A percentile compares a stretch with the other conserved stretches of the same genome.
These are phyloP conservation scores for Epichloe aotearoae DNA, from an alignment of 2,329 filamentous ascomycete species.

Conservation along the genomic window DNA sequence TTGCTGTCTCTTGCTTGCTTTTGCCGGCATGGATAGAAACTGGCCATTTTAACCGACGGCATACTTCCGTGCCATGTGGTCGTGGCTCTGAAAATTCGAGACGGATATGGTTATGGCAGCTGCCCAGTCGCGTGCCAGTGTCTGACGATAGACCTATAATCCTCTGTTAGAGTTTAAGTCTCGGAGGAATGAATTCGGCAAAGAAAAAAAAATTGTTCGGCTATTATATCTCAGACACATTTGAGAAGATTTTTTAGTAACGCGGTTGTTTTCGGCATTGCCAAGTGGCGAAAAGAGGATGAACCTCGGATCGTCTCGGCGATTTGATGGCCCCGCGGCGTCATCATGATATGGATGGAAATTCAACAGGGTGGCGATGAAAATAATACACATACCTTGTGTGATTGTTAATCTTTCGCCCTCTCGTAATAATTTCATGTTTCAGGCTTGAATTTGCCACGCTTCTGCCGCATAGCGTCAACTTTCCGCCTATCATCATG, in stretches of 20 bases:
- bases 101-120: not conserved
- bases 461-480: slow-evolving; percentile 54
- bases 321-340: slow-evolving; percentile 39
- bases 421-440: slow-evolving; percentile 16
- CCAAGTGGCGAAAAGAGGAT: slow-evolving; percentile 11
- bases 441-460: slow-evolving; percentile 46
- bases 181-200: too few relatives aligned
- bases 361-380: not conserved
- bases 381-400: slow-evolving; percentile 1
- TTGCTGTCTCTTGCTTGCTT: not conserved
- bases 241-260: slow-evolving; percentile 51
- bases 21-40: not conserved
- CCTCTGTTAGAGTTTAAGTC: not conserved
- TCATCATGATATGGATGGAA: slow-evolving; percentile 28
- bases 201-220: not conserved
- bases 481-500: slow-evolving; percentile 64
- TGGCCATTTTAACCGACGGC: not conserved
- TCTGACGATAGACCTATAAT: not conserved
- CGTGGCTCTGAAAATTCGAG: not conserved
- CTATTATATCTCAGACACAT: slow-evolving; percentile 33
- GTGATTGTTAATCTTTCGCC: not conserved
- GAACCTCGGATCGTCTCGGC: slow-evolving; percentile 8
- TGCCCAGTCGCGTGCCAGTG: not conserved
- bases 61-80: not conserved
- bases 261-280: slow-evolving; percentile 51